Evolutionary conservation across 73 alveolate species (phyloP).

Genomic region (Paramecium biaurelia): DNA sequence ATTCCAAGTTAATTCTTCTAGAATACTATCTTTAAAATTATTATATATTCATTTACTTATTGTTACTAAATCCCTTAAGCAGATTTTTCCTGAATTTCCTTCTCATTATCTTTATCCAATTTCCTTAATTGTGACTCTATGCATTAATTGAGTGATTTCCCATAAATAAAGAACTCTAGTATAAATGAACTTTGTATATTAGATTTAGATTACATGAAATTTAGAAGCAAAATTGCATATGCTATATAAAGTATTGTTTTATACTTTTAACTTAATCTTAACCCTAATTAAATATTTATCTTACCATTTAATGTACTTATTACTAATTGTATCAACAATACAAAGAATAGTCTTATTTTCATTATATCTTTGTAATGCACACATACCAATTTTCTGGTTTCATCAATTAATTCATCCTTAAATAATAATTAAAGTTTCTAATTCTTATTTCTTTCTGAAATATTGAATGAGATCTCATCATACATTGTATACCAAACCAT

Average conservation of each 20-base stretch:
- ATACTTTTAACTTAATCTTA: background rate
- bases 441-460: background rate
- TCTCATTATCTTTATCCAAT: background rate
- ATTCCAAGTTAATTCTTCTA: background rate
- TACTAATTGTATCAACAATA: background rate
- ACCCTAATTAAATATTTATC: background rate
- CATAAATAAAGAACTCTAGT: background rate
- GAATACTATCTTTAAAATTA: background rate
- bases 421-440: background rate
- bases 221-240: background rate
- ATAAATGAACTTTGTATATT: background rate
- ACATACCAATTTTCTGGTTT: background rate
- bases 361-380: constrained; percentile 11
- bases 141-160: background rate
- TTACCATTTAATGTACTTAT: constrained; percentile 31
- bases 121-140: background rate
- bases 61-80: background rate
- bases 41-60: background rate
- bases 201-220: background rate
- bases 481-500: constrained; percentile 52
- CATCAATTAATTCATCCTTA: background rate
- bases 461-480: constrained; percentile 43
- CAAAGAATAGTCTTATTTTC: constrained; percentile 20
- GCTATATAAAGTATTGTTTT: background rate
- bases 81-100: background rate